Evolutionary conservation across 805 yeast genomes (phyloP), one percentile per base, ranked within the genome.

Genomic region (Lipomyces sp.): DNA sequence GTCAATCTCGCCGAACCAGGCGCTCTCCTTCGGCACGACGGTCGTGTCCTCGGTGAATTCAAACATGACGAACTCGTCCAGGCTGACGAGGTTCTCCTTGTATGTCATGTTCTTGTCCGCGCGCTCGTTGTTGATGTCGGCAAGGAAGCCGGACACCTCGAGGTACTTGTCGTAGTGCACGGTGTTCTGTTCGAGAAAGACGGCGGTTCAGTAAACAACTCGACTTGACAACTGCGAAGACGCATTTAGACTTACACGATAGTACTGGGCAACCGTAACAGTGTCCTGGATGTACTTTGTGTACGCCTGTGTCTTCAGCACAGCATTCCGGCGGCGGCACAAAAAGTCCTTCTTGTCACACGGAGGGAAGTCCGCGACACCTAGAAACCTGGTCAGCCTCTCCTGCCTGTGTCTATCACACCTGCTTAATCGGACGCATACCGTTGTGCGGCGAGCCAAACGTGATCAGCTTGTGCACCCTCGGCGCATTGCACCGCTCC

Each of bases 391-490:
- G n/a, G n/a, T n/a, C n/a, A n/a, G n/a, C n/a, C n/a, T n/a, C n/a
- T n/a, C n/a, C n/a, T n/a, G n/a, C n/a, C n/a, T n/a, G n/a, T n/a
- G n/a, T n/a, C n/a, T n/a, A n/a, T n/a, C n/a, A n/a, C n/a, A n/a
- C n/a, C n/a, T n/a, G n/a, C n/a, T n/a, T n/a, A n/a, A n/a, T n/a
- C n/a, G n/a, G n/a, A n/a, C 29, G 14, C 37, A 5, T 75, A 1
- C 93, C 95, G 67, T 82, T 76, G 61, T 86, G 95, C 0, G 95
- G 95, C 1, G 88, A 80, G 0, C 95, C 95, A 67, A 83, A 84
- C 0, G 95, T 84, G 13, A 86, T 69, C 42, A 86, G 68, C 28
- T 73, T 80, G 44, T 75, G 65, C 2, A 83, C 71, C 19, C 67
- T 63, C 1, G 63, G 74, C 32, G 13, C 45, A 24, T 69, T 74